Evolutionary conservation across 2,329 filamentous ascomycete species (phyloP).

Genomic region (Cercospora beticola): DNA sequence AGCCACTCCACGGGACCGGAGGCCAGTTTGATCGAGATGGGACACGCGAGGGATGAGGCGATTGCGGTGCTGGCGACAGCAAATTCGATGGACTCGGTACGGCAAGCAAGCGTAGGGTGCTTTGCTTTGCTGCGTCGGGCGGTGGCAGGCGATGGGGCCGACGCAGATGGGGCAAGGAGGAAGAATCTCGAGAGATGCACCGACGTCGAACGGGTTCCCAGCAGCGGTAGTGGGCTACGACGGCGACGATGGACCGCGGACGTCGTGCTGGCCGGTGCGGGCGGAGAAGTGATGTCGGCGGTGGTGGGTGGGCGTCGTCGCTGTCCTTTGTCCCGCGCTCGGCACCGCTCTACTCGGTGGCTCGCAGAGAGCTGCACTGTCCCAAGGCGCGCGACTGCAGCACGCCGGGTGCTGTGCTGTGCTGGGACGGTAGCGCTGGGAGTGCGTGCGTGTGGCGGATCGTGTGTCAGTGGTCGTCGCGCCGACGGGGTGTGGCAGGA

Average conservation of each 20-base stretch:
- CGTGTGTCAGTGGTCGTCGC: not conserved
- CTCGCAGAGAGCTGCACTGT: not conserved
- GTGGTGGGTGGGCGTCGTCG: not conserved
- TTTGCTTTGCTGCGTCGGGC: slow-evolving; percentile 4
- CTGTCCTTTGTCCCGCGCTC: not conserved
- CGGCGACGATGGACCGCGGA: not conserved
- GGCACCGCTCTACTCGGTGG: not conserved
- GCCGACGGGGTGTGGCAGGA: not conserved
- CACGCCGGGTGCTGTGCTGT: slow-evolving; percentile 4
- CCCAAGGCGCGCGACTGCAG: slow-evolving; percentile 1
- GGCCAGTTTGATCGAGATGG: slow-evolving; percentile 6
- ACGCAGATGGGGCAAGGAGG: not conserved
- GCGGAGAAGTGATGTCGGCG: not conserved
- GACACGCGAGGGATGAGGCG: not conserved
- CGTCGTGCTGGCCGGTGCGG: not conserved
- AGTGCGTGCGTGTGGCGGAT: not conserved
- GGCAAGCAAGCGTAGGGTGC: slow-evolving; percentile 9
- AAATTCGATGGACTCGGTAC: slow-evolving; percentile 16
- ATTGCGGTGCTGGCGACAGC: slow-evolving; percentile 1
- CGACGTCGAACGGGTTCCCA: not conserved
- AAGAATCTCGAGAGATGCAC: not conserved
- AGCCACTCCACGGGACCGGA: slow-evolving; percentile 10
- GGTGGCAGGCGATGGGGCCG: slow-evolving; percentile 10
- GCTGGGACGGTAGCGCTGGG: slow-evolving; percentile 1
- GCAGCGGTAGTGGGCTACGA: not conserved